Percentiles rank a stretch among this genome's conserved stretches.
Conservation (phyloP, 164 flowering plant species). For the Warburgia ugandensis region DNA sequence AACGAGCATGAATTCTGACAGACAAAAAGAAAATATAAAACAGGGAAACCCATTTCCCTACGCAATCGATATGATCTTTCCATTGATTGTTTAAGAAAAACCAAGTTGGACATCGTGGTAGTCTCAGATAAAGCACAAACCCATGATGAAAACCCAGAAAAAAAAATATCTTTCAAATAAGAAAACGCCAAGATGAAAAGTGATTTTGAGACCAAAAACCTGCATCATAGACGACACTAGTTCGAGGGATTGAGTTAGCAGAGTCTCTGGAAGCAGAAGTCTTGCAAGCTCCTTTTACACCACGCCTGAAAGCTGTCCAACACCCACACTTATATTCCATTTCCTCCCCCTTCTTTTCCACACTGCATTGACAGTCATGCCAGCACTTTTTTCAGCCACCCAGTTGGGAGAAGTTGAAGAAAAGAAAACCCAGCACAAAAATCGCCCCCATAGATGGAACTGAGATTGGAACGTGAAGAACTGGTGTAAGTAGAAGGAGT, state of each 20-base stretch:
- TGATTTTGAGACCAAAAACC: no score
- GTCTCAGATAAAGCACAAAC: neutral
- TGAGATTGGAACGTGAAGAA: no score
- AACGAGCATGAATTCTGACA: no score
- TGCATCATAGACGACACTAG: slow-evolving; percentile 83
- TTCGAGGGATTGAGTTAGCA: slow-evolving; percentile 57
- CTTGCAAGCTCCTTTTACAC: slow-evolving; percentile 42
- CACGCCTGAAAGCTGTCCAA: slow-evolving; percentile 49
- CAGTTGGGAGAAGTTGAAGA: no score
- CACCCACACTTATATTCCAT: slow-evolving; percentile 69
- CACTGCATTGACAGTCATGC: no score
- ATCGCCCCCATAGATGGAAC: no score
- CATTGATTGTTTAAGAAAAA: neutral
- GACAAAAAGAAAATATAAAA: no score
- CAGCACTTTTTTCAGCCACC: no score
- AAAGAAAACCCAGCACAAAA: no score
- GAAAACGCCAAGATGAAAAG: no score
- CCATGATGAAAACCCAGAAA: slow-evolving; percentile 1
- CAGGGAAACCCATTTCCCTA: neutral
- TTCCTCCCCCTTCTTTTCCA: slow-evolving; percentile 7
- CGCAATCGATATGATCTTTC: neutral
- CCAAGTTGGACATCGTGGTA: neutral
- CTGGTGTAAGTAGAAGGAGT: no score
- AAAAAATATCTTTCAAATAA: no score
- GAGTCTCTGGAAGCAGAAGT: slow-evolving; percentile 51